Evolutionary conservation across 164 flowering plant genomes (phyloP), one percentile per base, ranked within the genome.

Genomic region (Euptelea pleiosperma): DNA sequence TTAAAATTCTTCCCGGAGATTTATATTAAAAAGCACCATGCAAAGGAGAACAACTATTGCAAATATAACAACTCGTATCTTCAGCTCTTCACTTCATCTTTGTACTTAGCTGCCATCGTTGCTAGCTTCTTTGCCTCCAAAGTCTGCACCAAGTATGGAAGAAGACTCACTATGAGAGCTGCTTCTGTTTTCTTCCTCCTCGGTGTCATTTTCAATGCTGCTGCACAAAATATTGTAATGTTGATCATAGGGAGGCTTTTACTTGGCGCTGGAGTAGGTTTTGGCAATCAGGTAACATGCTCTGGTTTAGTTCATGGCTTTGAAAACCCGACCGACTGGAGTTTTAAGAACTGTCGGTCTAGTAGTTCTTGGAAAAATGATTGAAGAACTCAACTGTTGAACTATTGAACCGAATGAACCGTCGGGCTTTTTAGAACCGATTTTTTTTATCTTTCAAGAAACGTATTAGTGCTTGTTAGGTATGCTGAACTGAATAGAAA

Each of bases 51-150:
- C 57, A 74, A 77, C 46, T 77, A 77, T 57, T 77, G 81, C 66
- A 77, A 77, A 35, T 77, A 61, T 36, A 72, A 77, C 42, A 48
- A 71, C 41, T 76, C 60, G 24, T 14, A 1, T 8, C 70, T 74
- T 15, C 78, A 74, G 61, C 73, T 74, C 0, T 77, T 77, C 47
- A 74, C 81, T 0, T 77, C 81, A 24, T 77, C 81, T 0, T 39
- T 74, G 40, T 77, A 77, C 62, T 65, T 77, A 3, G 73, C 81
- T n/a, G 81, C 78, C 8, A 60, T 71, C 0, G 18, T 74, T 10
- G 46, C 74, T 0, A 71, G 76, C 57, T 77, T 77, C 30, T 36
- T 16, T 1, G 81, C 81, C 3, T 71, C 78, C 0, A 62, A 66
- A 18, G 51, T 41, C 0, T 73, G 75, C 54, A 11, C 63, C 2